These are phyloP conservation scores for Russula ochroleuca DNA, from an alignment of 768 basidiomycete genomes.

Conservation along the genomic window DNA sequence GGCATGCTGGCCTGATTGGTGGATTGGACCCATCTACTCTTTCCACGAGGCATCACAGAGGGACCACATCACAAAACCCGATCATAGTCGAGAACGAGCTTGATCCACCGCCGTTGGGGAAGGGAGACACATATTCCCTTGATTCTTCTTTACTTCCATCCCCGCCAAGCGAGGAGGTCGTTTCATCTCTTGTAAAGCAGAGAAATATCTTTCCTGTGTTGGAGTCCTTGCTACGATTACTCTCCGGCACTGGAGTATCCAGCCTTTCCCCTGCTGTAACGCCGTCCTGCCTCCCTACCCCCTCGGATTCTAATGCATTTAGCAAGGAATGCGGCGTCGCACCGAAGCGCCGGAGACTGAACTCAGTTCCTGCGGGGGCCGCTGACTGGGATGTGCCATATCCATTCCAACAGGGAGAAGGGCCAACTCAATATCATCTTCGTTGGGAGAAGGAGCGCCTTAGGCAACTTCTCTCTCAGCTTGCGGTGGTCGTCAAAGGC, in stretches of 20 bases:
- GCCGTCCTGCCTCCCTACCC: slow-evolving; percentile 1
- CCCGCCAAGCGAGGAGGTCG: slow-evolving; percentile 55
- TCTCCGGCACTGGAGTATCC: slow-evolving; percentile 38
- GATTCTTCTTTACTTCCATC: slow-evolving; percentile 44
- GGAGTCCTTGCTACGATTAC: slow-evolving; percentile 55
- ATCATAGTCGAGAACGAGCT: slow-evolving; percentile 65
- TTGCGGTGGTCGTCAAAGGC: slow-evolving; percentile 54
- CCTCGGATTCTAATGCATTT: slow-evolving; percentile 5
- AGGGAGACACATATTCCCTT: slow-evolving; percentile 33
- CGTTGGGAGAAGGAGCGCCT: slow-evolving; percentile 65
- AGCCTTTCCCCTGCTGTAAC: neutral
- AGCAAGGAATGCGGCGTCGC: slow-evolving; percentile 30
- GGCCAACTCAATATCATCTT: slow-evolving; percentile 56
- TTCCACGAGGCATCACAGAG: slow-evolving; percentile 42
- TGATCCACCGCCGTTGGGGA: slow-evolving; percentile 32
- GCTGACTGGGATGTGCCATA: slow-evolving; percentile 81
- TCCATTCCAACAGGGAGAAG: slow-evolving; percentile 68
- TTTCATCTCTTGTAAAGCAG: slow-evolving; percentile 55
- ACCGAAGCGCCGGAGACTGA: slow-evolving; percentile 58
- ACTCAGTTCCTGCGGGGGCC: slow-evolving; percentile 72
- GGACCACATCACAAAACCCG: slow-evolving; percentile 56
- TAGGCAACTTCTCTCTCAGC: slow-evolving; percentile 56
- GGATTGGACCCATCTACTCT: slow-evolving; percentile 57
- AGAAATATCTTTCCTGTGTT: slow-evolving; percentile 65
- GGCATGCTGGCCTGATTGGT: slow-evolving; percentile 65